Base-by-base conservation (phyloP, 1,139 yeast species). In the Kodamaea ohmeri region DNA sequence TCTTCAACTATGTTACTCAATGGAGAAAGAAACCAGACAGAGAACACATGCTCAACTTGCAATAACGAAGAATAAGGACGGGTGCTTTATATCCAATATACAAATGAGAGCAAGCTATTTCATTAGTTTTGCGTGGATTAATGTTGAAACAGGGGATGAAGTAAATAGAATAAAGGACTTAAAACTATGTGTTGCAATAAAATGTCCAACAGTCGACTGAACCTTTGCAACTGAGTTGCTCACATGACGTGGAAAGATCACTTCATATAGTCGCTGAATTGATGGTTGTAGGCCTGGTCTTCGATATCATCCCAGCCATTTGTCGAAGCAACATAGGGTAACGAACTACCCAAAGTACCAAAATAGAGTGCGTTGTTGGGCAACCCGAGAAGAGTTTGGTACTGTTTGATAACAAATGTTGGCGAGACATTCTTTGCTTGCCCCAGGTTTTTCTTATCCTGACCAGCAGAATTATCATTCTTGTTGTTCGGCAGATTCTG, bases 341-440 rank as follows among this genome's bases (percentile, higher is more conserved):
- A 63, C 11, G 69, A 61, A 35, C 66, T 59, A 1, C 72, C 73
- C 30, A 68, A 52, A 22, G 59, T 52, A 2, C 75, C 75, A 46
- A 68, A 69, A 46, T 63, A 60, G 30, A 60, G 47, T 14, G 65
- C 53, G 40, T 63, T 65, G 46, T 61, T 69, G 7, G 75, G 74
- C 32, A 69, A 56, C 4, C 75, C 74, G 27, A 69, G 54, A 37
- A 68, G 50, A 25, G 57, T 50, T 44, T 68, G 73, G 49, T 67
- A 68, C 44, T 69, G 74, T 44, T 68, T 68, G 33, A 66, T 62
- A 5, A 69, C 73, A 52, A 68, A 69, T 4, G 74, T 69, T 7
- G 75, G 75, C 25, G 68, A 61, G 9, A 69, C 68, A 40, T 69
- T 69, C 42, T 66, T 67, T 14, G 54, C 47, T 18, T 44, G 50